These are phyloP conservation scores for Chrysoporthe cubensis DNA, from an alignment of 2,329 filamentous ascomycete species.

Conservation along the genomic window DNA sequence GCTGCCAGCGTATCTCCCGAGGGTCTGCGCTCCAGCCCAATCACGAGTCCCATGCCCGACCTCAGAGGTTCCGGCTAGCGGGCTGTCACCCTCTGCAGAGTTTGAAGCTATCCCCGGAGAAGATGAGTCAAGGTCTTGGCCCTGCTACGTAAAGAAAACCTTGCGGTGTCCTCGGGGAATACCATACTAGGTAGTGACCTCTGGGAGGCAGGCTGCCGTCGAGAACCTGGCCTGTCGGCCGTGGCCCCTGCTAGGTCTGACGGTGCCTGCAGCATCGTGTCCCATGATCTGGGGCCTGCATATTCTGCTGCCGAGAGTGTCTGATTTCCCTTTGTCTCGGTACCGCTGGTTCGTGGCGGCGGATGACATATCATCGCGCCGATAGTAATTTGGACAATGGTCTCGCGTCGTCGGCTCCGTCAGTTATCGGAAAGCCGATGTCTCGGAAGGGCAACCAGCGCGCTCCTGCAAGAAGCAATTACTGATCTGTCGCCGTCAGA, in stretches of 20 bases:
- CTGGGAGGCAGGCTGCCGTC: not conserved
- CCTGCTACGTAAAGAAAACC: not conserved
- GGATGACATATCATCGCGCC: slow-evolving; percentile 5
- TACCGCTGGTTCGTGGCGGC: not conserved
- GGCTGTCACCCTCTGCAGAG: slow-evolving; percentile 13
- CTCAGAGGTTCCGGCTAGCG: slow-evolving; percentile 12
- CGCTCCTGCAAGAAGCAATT: slow-evolving; percentile 1
- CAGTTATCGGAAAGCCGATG: slow-evolving; percentile 10
- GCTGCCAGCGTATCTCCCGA: not conserved
- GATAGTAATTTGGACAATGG: not conserved
- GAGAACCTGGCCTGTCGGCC: not conserved
- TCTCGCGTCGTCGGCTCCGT: not conserved
- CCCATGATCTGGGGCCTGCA: slow-evolving; percentile 9
- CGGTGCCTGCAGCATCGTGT: slow-evolving; percentile 5
- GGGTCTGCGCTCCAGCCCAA: not conserved
- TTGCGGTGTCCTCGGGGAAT: too few relatives aligned
- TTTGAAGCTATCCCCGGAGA: slow-evolving; percentile 19
- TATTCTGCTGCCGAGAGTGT: not conserved
- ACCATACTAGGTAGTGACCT: too few relatives aligned
- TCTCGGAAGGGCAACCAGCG: not conserved
- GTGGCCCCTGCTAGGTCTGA: slow-evolving; percentile 8
- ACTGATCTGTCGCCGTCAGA: not conserved
- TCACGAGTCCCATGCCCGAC: not conserved
- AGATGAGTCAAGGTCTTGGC: slow-evolving; percentile 9
- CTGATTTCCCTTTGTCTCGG: slow-evolving; percentile 4